Percentiles rank a stretch among this genome's conserved stretches.
Evolutionary conservation across 441 rosid species (phyloP).

Genomic region (Hura crepitans): DNA sequence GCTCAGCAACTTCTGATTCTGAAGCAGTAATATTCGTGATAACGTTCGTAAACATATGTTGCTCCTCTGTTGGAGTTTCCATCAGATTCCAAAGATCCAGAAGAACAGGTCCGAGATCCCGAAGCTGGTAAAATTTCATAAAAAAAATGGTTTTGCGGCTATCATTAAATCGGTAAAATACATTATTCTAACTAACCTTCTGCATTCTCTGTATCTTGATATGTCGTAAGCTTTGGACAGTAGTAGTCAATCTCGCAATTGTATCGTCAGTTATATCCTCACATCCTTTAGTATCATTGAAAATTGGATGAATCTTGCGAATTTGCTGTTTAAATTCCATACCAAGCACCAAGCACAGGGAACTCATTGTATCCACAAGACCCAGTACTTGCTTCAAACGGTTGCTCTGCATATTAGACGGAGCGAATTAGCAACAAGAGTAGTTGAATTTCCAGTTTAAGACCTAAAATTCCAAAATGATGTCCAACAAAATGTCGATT

Average conservation of each 20-base stretch:
- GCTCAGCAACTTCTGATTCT: constrained; percentile 60
- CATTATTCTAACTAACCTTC: constrained; percentile 36
- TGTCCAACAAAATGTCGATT: too few species aligned
- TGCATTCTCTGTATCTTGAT: constrained; percentile 62
- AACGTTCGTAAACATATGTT: constrained; percentile 49
- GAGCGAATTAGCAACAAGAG: neutral
- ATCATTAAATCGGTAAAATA: neutral
- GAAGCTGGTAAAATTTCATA: constrained; percentile 44
- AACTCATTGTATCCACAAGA: constrained; percentile 37
- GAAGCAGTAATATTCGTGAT: constrained; percentile 57
- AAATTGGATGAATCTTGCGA: constrained; percentile 45
- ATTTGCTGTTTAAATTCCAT: constrained; percentile 45
- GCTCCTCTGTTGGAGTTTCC: constrained; percentile 77
- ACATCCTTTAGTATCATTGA: constrained; percentile 35
- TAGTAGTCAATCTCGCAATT: constrained; percentile 46
- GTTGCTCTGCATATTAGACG: constrained; percentile 36
- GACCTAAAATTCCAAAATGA: neutral
- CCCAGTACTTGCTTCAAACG: constrained; percentile 48
- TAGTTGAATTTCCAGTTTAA: neutral
- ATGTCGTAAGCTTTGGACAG: constrained; percentile 43
- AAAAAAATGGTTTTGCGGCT: constrained; percentile 1
- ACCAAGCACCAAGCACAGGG: constrained; percentile 62
- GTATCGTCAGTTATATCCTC: constrained; percentile 50
- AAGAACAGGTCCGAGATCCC: constrained; percentile 58
- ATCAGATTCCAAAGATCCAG: constrained; percentile 81